These are phyloP conservation scores for Pseudonitzschia delicatissima DNA, from an alignment of 108 stramenopile species.

Conservation along the genomic window DNA sequence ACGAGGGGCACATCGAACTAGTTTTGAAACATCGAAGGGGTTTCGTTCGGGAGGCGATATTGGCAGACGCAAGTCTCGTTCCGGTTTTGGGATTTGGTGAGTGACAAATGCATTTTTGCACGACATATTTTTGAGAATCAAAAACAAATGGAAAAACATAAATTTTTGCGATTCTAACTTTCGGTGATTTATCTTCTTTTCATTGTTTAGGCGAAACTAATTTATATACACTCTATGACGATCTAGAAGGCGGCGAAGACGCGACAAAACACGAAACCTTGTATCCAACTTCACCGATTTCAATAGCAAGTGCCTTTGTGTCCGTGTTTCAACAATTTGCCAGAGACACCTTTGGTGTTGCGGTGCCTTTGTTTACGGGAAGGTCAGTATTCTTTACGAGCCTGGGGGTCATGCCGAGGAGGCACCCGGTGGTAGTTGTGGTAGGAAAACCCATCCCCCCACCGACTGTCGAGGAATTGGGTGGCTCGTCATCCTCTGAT, in stretches of 20 bases:
- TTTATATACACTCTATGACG: slow-evolving; percentile 12
- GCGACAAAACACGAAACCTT: neutral
- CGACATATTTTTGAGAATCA: neutral
- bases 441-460: slow-evolving; percentile 27
- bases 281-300: no score
- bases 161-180: no score
- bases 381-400: slow-evolving; percentile 19
- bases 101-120: slow-evolving; percentile 31
- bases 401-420: slow-evolving; percentile 20
- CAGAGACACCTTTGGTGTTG: slow-evolving; percentile 9
- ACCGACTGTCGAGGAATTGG: neutral
- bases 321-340: slow-evolving; percentile 7
- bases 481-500: neutral
- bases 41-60: slow-evolving; percentile 69
- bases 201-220: slow-evolving; percentile 1
- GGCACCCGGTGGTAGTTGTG: slow-evolving; percentile 20
- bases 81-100: slow-evolving; percentile 73
- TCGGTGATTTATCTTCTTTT: no score
- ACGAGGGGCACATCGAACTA: slow-evolving; percentile 28
- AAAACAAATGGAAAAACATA: no score
- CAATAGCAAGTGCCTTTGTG: neutral
- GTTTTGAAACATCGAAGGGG: slow-evolving; percentile 68
- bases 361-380: slow-evolving; percentile 22
- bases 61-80: slow-evolving; percentile 58
- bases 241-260: neutral